Percentiles rank a stretch among this genome's conserved stretches.
Evolutionary conservation across 495 filamentous ascomycete species (phyloP).

Genomic region (Penicillium ochrochloron): DNA sequence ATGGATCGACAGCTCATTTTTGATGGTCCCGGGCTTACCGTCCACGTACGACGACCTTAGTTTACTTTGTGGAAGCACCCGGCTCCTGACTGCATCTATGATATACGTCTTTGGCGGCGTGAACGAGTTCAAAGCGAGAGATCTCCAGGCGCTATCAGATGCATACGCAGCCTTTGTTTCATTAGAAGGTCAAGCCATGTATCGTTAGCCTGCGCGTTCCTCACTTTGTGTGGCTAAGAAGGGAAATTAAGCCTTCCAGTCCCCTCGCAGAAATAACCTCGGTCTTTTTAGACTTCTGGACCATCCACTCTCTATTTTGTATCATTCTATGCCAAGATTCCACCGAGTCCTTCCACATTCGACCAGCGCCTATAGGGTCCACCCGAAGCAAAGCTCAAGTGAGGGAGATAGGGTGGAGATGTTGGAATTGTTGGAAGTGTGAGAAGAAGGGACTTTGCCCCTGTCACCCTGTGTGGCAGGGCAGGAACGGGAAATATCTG

Average conservation of each 20-base stretch:
- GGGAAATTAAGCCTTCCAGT: not conserved
- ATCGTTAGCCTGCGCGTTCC: not conserved
- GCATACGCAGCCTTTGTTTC: not conserved
- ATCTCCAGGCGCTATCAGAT: not conserved
- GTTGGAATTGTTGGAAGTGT: not conserved
- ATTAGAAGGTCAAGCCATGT: not conserved
- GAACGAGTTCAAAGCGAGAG: not conserved
- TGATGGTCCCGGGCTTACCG: conserved; percentile 1
- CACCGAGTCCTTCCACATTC: not conserved
- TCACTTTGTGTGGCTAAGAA: not conserved
- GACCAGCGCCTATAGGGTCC: conserved; percentile 11
- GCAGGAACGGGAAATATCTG: not conserved
- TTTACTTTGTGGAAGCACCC: not conserved
- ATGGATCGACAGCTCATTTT: conserved; percentile 17
- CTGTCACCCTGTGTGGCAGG: conserved; percentile 7
- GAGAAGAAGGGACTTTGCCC: conserved; percentile 1
- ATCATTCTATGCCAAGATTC: conserved; percentile 8
- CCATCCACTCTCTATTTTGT: conserved; percentile 12
- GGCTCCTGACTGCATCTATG: not conserved
- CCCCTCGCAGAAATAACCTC: not conserved
- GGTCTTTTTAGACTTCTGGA: not conserved
- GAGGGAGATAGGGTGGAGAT: conserved; percentile 5
- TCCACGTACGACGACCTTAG: conserved; percentile 12
- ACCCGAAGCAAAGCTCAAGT: conserved; percentile 14
- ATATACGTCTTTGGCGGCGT: not conserved